These are phyloP conservation scores for Candida verbasci DNA, from an alignment of 805 yeast species.

Conservation along the genomic window DNA sequence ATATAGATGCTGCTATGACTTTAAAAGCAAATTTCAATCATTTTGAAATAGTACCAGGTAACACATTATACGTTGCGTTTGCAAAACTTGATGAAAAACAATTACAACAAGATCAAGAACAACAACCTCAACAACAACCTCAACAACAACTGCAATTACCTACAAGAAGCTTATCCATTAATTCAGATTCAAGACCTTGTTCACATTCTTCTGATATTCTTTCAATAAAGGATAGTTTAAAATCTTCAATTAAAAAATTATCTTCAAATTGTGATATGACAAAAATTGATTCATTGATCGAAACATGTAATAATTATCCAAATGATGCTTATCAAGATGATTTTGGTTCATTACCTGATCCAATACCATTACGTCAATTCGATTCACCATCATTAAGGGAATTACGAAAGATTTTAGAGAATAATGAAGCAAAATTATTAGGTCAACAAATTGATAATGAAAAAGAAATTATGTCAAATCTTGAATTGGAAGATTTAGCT, in stretches of 20 bases:
- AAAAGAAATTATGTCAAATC: constrained; percentile 26
- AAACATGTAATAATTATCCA: constrained; percentile 25
- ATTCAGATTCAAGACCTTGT: background rate
- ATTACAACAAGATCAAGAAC: constrained; percentile 3
- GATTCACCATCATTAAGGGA: constrained; percentile 89
- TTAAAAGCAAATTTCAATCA: constrained; percentile 79
- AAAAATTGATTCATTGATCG: constrained; percentile 45
- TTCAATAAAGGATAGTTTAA: constrained; percentile 17
- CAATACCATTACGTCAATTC: constrained; percentile 62
- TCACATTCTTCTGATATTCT: background rate
- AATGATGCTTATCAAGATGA: constrained; percentile 48
- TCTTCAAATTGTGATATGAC: constrained; percentile 22
- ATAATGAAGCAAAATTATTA: constrained; percentile 18
- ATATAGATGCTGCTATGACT: constrained; percentile 69
- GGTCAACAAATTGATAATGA: constrained; percentile 3
- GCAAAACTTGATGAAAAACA: constrained; percentile 51
- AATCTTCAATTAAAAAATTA: constrained; percentile 15
- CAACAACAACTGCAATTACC: background rate
- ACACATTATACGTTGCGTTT: constrained; percentile 73
- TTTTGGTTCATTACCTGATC: constrained; percentile 76
- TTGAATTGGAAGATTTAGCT: constrained; percentile 77
- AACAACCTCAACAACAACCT: background rate
- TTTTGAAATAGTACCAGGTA: constrained; percentile 76
- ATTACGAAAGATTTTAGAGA: constrained; percentile 57
- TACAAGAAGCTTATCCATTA: background rate